Percentiles rank a stretch among this genome's conserved stretches.
Conservation (phyloP, 805 yeast species). For the Candida broadrunensis region DNA sequence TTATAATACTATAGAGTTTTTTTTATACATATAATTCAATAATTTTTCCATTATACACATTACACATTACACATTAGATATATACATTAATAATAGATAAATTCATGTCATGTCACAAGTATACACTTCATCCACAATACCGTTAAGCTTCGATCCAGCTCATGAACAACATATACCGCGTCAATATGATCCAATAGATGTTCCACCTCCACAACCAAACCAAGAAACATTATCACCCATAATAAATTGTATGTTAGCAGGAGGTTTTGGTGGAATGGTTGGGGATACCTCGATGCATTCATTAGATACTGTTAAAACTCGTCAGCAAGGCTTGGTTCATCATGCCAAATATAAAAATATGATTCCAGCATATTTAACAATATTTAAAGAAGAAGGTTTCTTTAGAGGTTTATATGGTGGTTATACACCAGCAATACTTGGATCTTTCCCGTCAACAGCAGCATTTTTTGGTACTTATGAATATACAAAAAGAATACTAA, state of each 20-base stretch:
- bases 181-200: conserved; percentile 1
- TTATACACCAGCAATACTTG: conserved; percentile 85
- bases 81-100: too few relatives aligned
- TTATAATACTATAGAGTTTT: background rate
- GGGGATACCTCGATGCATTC: conserved; percentile 96
- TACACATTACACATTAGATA: background rate
- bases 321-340: conserved; percentile 92
- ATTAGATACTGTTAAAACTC: conserved; percentile 90
- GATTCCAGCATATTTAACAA: conserved; percentile 71
- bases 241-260: conserved; percentile 71
- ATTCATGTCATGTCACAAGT: conserved; percentile 19
- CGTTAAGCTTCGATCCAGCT: conserved; percentile 28
- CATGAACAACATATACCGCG: conserved; percentile 13
- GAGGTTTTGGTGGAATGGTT: conserved; percentile 91
- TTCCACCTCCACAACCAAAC: conserved; percentile 4
- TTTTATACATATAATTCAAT: too few relatives aligned
- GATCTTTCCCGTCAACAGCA: conserved; percentile 91
- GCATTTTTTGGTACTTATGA: conserved; percentile 94
- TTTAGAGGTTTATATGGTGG: conserved; percentile 88
- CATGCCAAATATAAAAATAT: conserved; percentile 67
- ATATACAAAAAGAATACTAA: conserved; percentile 66
- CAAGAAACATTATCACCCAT: conserved; percentile 36
- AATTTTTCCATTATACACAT: background rate
- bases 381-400: conserved; percentile 82
- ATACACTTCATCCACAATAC: conserved; percentile 32